Evolutionary conservation across 2,329 filamentous ascomycete genomes (phyloP), one percentile per base, ranked within the genome.

Genomic region (Aspergillus viridinutans): DNA sequence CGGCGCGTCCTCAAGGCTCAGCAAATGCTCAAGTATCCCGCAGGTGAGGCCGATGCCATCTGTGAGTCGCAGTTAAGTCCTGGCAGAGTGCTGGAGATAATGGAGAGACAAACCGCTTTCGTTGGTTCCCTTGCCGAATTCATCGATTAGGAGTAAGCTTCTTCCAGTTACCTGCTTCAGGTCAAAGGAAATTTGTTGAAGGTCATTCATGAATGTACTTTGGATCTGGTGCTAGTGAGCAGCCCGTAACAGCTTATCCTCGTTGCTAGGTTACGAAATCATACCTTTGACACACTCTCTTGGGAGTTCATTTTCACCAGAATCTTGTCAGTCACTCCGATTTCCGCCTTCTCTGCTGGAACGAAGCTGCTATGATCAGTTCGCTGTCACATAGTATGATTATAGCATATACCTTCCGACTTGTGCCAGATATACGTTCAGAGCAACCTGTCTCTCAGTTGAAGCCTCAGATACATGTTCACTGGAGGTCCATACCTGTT

Each of bases 281-380:
- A 32, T 67, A 78, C 77, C 62, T 80, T 81, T 2, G 85, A 87
- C 1, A 88, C 84, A 17, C 83, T 85, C 65, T 89, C 86, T 59
- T 86, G 80, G 0, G 92, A 92, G 20, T 89, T 85, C 50, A 97
- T 89, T 21, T 92, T 85, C 1, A 92, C 96, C 50, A 97, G 76
- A 49, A 99, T 95, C 68, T 90, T 95, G 77, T 97, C 94, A 0
- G 93, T 97, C 38, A 97, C 75, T 0, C 94, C 93, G 60, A 99
- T 87, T 1, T 75, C 83, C 8, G 92, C 93, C 28, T 74, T 78
- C 17, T 86, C 81, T 1, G 92, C 93, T 1, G 94, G 93, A 1
- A 99, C 90, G 69, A 90, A 97, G 70, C 91, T 93, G 52, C 14
- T 43, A 28, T 17, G 0, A 17, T 64, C 42, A 67, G 56, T 14